phyloP scores from a whole-genome alignment of 768 basidiomycete genomes.

The Baorangia bicolor region DNA sequence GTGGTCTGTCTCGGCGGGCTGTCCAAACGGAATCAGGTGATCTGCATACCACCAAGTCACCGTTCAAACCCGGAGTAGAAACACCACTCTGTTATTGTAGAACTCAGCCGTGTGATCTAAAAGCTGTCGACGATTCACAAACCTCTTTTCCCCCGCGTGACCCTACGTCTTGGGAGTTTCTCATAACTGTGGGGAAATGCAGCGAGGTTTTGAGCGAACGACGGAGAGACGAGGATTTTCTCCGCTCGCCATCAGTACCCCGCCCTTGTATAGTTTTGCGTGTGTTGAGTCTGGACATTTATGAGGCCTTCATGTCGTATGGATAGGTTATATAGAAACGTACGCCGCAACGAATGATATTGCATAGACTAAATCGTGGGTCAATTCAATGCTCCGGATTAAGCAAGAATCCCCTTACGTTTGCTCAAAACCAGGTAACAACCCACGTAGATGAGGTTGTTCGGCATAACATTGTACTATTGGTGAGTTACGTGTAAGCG shows the following conservation, averaged over 20 bases:
- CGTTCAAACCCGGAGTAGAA: not conserved
- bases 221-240: slow-evolving; percentile 27
- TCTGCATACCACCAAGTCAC: slow-evolving; percentile 8
- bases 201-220: slow-evolving; percentile 1
- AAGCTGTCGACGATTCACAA: not conserved
- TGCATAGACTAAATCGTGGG: slow-evolving; percentile 47
- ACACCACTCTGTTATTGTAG: not conserved
- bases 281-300: slow-evolving; percentile 52
- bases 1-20: not conserved
- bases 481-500: not conserved
- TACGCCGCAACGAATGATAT: slow-evolving; percentile 68
- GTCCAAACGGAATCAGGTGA: not conserved
- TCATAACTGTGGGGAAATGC: not conserved
- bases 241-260: slow-evolving; percentile 47
- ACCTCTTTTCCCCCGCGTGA: slow-evolving; percentile 3
- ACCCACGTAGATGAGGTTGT: slow-evolving; percentile 58
- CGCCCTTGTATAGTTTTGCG: slow-evolving; percentile 51
- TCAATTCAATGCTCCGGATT: not conserved
- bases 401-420: slow-evolving; percentile 40
- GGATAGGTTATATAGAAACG: slow-evolving; percentile 14
- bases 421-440: slow-evolving; percentile 68
- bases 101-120: not conserved
- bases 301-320: slow-evolving; percentile 8
- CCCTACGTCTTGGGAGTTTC: not conserved
- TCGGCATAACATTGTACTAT: slow-evolving; percentile 55